phyloP scores from a whole-genome alignment of 1,139 yeast genomes.

The Hyphopichia pseudoburtonii region DNA sequence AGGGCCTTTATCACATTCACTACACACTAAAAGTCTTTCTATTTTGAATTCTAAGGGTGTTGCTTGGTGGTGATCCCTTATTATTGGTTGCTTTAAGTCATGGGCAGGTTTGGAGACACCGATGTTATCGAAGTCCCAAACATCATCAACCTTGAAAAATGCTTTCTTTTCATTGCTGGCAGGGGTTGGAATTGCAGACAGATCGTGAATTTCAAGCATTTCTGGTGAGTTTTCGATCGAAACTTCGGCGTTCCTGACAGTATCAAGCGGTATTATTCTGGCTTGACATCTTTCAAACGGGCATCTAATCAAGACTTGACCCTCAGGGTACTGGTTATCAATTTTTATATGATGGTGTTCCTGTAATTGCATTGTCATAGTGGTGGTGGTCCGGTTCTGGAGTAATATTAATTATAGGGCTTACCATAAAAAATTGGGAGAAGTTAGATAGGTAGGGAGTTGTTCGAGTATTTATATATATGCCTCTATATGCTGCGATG shows the following conservation, averaged over 20 bases:
- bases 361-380: background rate
- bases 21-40: constrained; percentile 57
- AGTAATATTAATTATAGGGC: too few species aligned
- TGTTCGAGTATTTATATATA: too few species aligned
- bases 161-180: constrained; percentile 6
- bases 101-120: constrained; percentile 62
- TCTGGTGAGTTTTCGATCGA: constrained; percentile 28
- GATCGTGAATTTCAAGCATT: constrained; percentile 24
- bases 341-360: background rate
- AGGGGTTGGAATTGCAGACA: background rate
- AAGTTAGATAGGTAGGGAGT: too few species aligned
- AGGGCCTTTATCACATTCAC: constrained; percentile 77
- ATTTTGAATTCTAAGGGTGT: constrained; percentile 27
- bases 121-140: constrained; percentile 77
- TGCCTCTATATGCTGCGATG: too few species aligned
- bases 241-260: constrained; percentile 13
- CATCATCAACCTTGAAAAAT: constrained; percentile 51
- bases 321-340: background rate
- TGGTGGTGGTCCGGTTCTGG: too few species aligned
- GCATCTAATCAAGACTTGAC: constrained; percentile 25
- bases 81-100: constrained; percentile 17
- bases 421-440: too few species aligned
- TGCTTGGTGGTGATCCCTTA: constrained; percentile 14
- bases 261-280: constrained; percentile 30
- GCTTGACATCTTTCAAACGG: constrained; percentile 39